Evolutionary conservation across 2,329 filamentous ascomycete genomes (phyloP), one percentile per base, ranked within the genome.

Genomic region (Trichocomaceae sp.): DNA sequence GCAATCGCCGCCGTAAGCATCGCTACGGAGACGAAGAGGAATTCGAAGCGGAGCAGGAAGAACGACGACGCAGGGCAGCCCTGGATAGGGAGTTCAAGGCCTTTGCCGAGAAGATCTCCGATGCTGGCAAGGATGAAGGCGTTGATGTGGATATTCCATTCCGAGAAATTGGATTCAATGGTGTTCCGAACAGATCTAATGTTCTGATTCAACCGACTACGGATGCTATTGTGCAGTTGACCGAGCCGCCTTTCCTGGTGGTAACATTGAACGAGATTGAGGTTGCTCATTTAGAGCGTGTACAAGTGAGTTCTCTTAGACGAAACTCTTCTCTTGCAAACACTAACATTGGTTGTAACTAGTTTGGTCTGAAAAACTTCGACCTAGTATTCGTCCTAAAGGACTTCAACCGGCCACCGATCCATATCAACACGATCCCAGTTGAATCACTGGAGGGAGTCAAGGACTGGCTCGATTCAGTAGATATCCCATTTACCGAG

Each of bases 321-420:
- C n/a, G n/a, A n/a, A n/a, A n/a, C n/a, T n/a, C n/a, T n/a, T n/a
- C n/a, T n/a, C n/a, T n/a, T n/a, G n/a, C n/a, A n/a, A n/a, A n/a
- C 20, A 44, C 50, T 56, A 49, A 56, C 20, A 1, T n/a, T 12
- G 17, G 15, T 56, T 47, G 53, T 50, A 46, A 22, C 23, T 80
- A 92, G 74, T 99, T 99, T 66, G 95, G 93, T 33, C 80, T 99
- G 58, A 96, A 97, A 79, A 99, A 99, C 73, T 99, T 99, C 71
- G 93, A 99, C 73, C 84, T 99, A 72, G 93, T 99, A 19, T 91
- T 97, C 66, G 88, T 99, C 37, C 97, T 96, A 79, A 97, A 97
- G 67, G 93, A 99, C 75, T 97, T 96, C 73, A 83, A 87, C 52
- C 84, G 91, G n/a, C 74, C 89, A 2, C 92, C 92, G 1, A 87